phyloP scores from a whole-genome alignment of 176 grass and related monocot species.

The Tillandsia fasciculata region DNA sequence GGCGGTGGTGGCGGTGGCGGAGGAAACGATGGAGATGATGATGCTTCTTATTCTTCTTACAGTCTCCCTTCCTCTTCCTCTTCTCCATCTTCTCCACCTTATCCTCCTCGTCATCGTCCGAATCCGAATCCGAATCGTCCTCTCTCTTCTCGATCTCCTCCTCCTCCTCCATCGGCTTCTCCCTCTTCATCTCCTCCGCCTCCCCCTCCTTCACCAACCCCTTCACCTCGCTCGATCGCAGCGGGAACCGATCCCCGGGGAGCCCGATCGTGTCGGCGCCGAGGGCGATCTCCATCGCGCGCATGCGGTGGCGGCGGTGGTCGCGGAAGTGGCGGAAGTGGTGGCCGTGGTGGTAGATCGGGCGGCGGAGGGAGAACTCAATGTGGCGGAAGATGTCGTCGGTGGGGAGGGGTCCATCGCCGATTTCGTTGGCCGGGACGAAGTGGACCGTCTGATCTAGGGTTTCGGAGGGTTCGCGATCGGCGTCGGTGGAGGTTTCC shows the following conservation, averaged over 20 bases:
- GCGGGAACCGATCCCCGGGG: background rate
- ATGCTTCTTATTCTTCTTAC: constrained; percentile 11
- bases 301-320: background rate
- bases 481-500: background rate
- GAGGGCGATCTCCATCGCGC: background rate
- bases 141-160: background rate
- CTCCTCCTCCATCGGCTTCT: background rate
- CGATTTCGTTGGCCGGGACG: background rate
- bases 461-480: background rate
- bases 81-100: constrained; percentile 28
- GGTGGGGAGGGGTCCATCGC: background rate
- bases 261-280: background rate
- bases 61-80: background rate
- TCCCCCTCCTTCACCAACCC: background rate
- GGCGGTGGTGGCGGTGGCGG: constrained; percentile 14
- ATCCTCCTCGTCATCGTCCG: constrained; percentile 9
- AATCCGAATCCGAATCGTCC: background rate
- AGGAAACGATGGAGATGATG: constrained; percentile 7
- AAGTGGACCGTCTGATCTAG: background rate
- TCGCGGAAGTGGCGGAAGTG: background rate
- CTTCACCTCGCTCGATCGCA: no score
- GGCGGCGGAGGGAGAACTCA: constrained; percentile 18
- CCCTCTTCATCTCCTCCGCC: background rate
- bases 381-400: constrained; percentile 1
- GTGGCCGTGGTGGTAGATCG: background rate